Evolutionary conservation across 441 rosid species (phyloP).

Genomic region (Erysimum cheiri): DNA sequence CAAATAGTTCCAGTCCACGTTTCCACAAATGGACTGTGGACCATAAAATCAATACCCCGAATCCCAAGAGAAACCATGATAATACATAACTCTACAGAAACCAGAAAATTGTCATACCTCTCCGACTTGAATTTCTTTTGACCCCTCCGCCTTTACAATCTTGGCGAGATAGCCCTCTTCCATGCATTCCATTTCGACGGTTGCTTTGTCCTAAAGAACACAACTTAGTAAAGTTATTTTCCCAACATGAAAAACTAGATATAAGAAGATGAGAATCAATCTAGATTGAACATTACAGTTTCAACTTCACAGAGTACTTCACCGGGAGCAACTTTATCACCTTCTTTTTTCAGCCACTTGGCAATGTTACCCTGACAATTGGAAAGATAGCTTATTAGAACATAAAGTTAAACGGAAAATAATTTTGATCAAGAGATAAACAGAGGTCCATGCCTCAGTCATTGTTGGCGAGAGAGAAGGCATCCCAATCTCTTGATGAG

Average conservation of each 20-base stretch:
- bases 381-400: slow-evolving; percentile 37
- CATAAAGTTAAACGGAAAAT: background rate
- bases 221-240: slow-evolving; percentile 1
- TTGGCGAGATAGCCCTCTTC: slow-evolving; percentile 97
- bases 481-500: slow-evolving; percentile 98
- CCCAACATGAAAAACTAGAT: background rate
- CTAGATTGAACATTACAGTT: slow-evolving; percentile 61
- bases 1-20: slow-evolving; percentile 16
- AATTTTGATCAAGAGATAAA: slow-evolving; percentile 26
- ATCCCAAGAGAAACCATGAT: slow-evolving; percentile 18
- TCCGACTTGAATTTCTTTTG: slow-evolving; percentile 91
- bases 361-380: slow-evolving; percentile 89
- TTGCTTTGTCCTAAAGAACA: slow-evolving; percentile 81
- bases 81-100: slow-evolving; percentile 14
- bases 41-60: background rate
- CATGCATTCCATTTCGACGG: slow-evolving; percentile 99
- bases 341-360: slow-evolving; percentile 99
- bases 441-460: slow-evolving; percentile 74
- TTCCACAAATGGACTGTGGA: slow-evolving; percentile 16
- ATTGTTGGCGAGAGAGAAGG: slow-evolving; percentile 99
- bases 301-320: slow-evolving; percentile 99
- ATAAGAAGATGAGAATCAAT: background rate
- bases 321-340: slow-evolving; percentile 90
- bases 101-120: slow-evolving; percentile 63
- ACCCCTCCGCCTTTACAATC: slow-evolving; percentile 82